Base-by-base conservation (phyloP, 129 eudicot species). In the Tagetes patula region DNA sequence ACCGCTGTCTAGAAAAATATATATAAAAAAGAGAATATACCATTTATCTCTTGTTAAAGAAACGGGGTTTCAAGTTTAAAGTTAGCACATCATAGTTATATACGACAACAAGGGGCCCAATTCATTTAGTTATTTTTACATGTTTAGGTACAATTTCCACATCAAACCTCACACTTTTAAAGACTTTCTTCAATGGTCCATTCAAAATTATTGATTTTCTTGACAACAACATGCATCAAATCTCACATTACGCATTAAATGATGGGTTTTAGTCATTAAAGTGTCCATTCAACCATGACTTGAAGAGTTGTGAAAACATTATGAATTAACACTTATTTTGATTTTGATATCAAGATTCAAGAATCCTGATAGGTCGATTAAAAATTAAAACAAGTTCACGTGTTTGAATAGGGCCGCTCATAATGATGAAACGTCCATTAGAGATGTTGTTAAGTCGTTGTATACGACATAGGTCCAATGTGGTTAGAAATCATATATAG, bases 61-160 rank as follows among this genome's bases (percentile, higher is more conserved):
- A 43, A 75, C 14, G 46, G 41, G 56, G 33, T 20, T 20, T 20
- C 34, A 54, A 20, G 60, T 74, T 63, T 36, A 52, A 36, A 74
- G n/a, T 74, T 61, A 42, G 55, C 43, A 50, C 46, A 14, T 65
- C 56, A 75, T 65, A 20, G 27, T 20, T 20, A 20, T 27, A 32
- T 50, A 41, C 6, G 36, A 65, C 65, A 50, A 75, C 6, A 2
- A 55, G 13, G 50, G 78, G 70, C 65, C 32, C 79, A 49, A 38
- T 4, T 50, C 48, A 9, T 55, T 43, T 36, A 14, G 20, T 41
- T 8, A 67, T 43, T 45, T 20, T 67, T 43, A 67, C 59, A 76
- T 71, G 14, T 54, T 75, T 75, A 75, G 75, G 74, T 76, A 39
- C 10, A 36, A 43, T 47, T 56, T 67, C 69, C 75, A 20, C 50